Conservation (phyloP, 306 rosid species). For the Dicorynia guianensis region DNA sequence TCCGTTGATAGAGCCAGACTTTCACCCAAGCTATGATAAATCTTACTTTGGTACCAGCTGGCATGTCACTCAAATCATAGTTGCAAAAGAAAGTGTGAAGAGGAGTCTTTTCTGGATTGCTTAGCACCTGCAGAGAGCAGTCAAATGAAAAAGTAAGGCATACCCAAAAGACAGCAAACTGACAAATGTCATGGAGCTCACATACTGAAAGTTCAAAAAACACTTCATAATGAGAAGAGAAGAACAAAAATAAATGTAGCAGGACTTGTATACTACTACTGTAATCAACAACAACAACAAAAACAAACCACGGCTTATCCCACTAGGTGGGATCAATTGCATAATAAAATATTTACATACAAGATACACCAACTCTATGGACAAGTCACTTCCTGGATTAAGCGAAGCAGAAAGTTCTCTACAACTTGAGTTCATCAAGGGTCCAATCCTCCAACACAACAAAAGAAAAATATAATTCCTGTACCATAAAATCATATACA, state of each 20-base stretch:
- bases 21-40: conserved; percentile 13
- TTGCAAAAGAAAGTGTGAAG: conserved; percentile 98
- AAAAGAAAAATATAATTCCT: conserved; percentile 20
- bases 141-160: conserved; percentile 30
- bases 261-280: not conserved
- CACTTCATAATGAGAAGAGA: conserved; percentile 17
- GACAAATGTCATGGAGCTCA: conserved; percentile 1
- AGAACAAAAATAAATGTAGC: conserved; percentile 11
- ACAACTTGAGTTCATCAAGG: conserved; percentile 25
- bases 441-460: conserved; percentile 23
- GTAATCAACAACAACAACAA: conserved; percentile 2
- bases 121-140: conserved; percentile 75
- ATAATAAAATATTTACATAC: not conserved
- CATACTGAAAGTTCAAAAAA: conserved; percentile 13
- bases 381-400: conserved; percentile 8
- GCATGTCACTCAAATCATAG: conserved; percentile 97
- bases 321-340: too few relatives aligned
- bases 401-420: conserved; percentile 16
- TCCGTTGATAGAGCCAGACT: conserved; percentile 16
- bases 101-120: conserved; percentile 99
- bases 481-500: not conserved
- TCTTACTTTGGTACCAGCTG: conserved; percentile 94
- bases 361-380: not conserved
- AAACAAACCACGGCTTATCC: not conserved
- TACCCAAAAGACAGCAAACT: conserved; percentile 2